Conservation (phyloP, 352 stramenopile genomes). For the Phytophthora lateralis region DNA sequence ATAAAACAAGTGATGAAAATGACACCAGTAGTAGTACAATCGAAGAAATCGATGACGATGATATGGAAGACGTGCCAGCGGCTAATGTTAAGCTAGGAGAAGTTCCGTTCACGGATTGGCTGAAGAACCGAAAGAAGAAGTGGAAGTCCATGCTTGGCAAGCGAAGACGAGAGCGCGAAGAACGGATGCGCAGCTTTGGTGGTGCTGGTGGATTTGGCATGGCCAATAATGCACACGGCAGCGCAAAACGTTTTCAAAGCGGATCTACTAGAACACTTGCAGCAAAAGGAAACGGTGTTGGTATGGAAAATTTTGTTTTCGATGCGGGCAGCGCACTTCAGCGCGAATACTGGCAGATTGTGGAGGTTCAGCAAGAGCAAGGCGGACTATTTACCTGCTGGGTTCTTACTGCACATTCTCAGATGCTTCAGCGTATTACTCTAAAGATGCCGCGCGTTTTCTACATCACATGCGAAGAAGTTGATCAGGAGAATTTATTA, state of each 20-base stretch:
- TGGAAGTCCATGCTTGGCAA: conserved; percentile 68
- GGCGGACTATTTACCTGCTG: conserved; percentile 93
- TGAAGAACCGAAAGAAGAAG: conserved; percentile 73
- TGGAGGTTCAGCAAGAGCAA: conserved; percentile 80
- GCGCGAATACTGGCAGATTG: conserved; percentile 78
- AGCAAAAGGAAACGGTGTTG: conserved; percentile 47
- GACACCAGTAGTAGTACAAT: conserved; percentile 19
- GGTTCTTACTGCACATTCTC: conserved; percentile 91
- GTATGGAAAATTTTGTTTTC: conserved; percentile 85
- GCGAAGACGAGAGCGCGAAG: conserved; percentile 62
- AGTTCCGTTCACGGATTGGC: conserved; percentile 61
- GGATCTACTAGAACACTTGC: conserved; percentile 20
- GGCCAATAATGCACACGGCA: conserved; percentile 31
- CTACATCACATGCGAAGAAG: conserved; percentile 67
- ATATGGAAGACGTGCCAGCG: conserved; percentile 13
- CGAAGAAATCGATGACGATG: conserved; percentile 37
- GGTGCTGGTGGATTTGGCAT: conserved; percentile 35
- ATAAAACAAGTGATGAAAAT: conserved; percentile 19
- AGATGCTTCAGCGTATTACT: conserved; percentile 75
- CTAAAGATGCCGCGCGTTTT: conserved; percentile 75
- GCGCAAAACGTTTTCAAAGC: conserved; percentile 46
- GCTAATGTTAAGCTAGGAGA: conserved; percentile 62
- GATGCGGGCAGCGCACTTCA: conserved; percentile 61
- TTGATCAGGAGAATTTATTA: conserved; percentile 81
- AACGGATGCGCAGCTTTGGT: conserved; percentile 45